Conservation (phyloP, 495 filamentous ascomycete genomes). For the Pyrenula massariospora region DNA sequence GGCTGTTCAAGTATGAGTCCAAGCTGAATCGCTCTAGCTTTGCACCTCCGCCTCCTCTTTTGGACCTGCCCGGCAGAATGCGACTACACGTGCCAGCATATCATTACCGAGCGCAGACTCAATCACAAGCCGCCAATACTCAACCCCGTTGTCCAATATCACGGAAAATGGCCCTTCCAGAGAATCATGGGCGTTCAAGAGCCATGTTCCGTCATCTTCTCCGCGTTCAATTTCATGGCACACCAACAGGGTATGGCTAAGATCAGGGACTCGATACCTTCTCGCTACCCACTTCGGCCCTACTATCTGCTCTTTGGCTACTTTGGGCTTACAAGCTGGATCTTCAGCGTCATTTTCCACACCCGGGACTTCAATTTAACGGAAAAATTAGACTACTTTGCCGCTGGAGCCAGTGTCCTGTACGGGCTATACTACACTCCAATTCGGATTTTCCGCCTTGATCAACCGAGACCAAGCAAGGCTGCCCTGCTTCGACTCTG, state of each 20-base stretch:
- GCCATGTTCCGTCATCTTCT: conserved; percentile 87
- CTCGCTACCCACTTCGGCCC: conserved; percentile 57
- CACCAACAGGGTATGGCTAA: conserved; percentile 68
- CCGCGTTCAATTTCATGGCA: conserved; percentile 76
- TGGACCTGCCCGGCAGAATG: conserved; percentile 79
- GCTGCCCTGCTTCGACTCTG: conserved; percentile 54
- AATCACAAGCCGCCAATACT: conserved; percentile 49
- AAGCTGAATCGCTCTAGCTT: conserved; percentile 15
- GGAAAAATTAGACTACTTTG: conserved; percentile 94
- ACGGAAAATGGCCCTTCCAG: conserved; percentile 98
- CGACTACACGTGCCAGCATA: conserved; percentile 97
- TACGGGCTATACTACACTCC: conserved; percentile 81
- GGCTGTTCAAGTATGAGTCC: not conserved
- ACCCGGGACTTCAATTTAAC: conserved; percentile 73
- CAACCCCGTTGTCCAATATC: conserved; percentile 73
- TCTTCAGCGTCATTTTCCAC: conserved; percentile 83
- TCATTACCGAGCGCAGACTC: conserved; percentile 66
- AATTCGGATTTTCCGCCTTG: conserved; percentile 72
- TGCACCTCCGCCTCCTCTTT: conserved; percentile 39
- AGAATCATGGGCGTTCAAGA: conserved; percentile 89
- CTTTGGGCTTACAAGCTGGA: conserved; percentile 73
- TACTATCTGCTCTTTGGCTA: conserved; percentile 79
- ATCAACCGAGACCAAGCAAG: conserved; percentile 44
- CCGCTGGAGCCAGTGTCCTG: conserved; percentile 78
- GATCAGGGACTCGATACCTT: conserved; percentile 56